Evolutionary conservation across 2,329 filamentous ascomycete species (phyloP).

Genomic region (Penicillium janthinellum): DNA sequence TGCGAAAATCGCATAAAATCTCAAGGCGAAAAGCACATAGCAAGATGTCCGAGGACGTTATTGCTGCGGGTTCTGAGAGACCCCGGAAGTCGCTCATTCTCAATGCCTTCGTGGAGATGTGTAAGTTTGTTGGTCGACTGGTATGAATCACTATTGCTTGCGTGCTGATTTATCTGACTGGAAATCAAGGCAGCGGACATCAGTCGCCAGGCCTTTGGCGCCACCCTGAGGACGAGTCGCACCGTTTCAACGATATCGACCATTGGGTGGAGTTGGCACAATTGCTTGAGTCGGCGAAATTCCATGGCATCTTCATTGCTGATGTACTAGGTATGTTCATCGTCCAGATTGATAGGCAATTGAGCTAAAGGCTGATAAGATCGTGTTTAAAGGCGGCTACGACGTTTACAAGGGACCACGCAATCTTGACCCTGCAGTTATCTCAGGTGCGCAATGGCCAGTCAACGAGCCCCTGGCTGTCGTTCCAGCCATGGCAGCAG

Average conservation of each 20-base stretch:
- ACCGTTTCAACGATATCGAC: slow-evolving; percentile 61
- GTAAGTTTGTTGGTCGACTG: slow-evolving; percentile 29
- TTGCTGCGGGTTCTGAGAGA: slow-evolving; percentile 23
- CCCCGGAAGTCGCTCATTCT: slow-evolving; percentile 52
- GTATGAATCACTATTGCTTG: no score
- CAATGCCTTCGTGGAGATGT: slow-evolving; percentile 56
- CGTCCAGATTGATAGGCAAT: background rate
- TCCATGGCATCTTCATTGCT: slow-evolving; percentile 68
- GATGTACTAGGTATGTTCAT: slow-evolving; percentile 58
- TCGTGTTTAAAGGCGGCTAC: slow-evolving; percentile 55
- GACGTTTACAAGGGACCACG: slow-evolving; percentile 68
- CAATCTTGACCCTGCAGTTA: slow-evolving; percentile 62
- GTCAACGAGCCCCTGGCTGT: slow-evolving; percentile 69
- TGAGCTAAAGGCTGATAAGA: slow-evolving; percentile 11
- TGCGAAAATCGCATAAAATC: background rate
- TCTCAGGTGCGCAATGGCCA: slow-evolving; percentile 68
- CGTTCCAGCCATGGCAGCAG: slow-evolving; percentile 68
- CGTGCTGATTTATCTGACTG: background rate
- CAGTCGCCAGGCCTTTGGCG: slow-evolving; percentile 63
- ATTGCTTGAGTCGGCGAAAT: slow-evolving; percentile 62
- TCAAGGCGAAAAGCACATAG: no score
- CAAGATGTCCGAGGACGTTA: slow-evolving; percentile 14
- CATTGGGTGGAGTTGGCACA: slow-evolving; percentile 65
- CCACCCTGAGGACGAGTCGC: slow-evolving; percentile 65
- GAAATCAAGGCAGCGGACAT: slow-evolving; percentile 49